Conservation (phyloP, 2,329 filamentous ascomycete species). For the Aureobasidium lini region DNA sequence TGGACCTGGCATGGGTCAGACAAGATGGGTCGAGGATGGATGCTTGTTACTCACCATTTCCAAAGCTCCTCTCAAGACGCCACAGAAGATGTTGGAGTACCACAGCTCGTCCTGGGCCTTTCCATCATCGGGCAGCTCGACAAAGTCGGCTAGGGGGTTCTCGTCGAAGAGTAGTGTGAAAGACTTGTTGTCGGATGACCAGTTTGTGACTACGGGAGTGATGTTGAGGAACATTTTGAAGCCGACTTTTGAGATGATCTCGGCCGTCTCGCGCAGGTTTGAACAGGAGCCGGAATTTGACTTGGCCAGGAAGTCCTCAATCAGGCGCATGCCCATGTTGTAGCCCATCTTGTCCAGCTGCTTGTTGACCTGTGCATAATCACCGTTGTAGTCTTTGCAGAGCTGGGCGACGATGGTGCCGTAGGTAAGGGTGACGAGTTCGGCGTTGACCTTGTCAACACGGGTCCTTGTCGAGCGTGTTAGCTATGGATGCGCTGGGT, state of each 20-base stretch:
- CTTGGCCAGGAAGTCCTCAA: constrained; percentile 96
- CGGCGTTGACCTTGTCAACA: constrained; percentile 96
- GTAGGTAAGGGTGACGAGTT: constrained; percentile 94
- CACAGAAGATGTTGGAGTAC: constrained; percentile 97
- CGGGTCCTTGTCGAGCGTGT: constrained; percentile 56
- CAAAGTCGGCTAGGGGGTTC: constrained; percentile 93
- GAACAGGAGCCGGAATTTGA: constrained; percentile 81
- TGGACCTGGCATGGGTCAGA: constrained; percentile 52
- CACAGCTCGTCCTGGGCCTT: constrained; percentile 92
- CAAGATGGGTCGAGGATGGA: neutral
- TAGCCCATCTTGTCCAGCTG: constrained; percentile 99
- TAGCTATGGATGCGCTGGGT: neutral
- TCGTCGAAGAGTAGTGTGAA: constrained; percentile 96
- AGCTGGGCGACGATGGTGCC: constrained; percentile 95
- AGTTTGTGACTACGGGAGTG: constrained; percentile 86
- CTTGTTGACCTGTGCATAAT: constrained; percentile 94
- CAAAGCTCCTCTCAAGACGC: constrained; percentile 78
- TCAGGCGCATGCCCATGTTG: constrained; percentile 90
- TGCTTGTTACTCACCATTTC: constrained; percentile 68
- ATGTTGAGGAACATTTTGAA: constrained; percentile 99
- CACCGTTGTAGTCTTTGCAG: constrained; percentile 90
- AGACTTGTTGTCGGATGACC: constrained; percentile 92
- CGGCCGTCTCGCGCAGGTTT: constrained; percentile 92
- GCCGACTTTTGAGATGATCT: constrained; percentile 95
- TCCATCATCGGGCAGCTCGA: constrained; percentile 92